Evolutionary conservation across 805 yeast genomes (phyloP), one percentile per base, ranked within the genome.

Genomic region (Starmerella bombi): DNA sequence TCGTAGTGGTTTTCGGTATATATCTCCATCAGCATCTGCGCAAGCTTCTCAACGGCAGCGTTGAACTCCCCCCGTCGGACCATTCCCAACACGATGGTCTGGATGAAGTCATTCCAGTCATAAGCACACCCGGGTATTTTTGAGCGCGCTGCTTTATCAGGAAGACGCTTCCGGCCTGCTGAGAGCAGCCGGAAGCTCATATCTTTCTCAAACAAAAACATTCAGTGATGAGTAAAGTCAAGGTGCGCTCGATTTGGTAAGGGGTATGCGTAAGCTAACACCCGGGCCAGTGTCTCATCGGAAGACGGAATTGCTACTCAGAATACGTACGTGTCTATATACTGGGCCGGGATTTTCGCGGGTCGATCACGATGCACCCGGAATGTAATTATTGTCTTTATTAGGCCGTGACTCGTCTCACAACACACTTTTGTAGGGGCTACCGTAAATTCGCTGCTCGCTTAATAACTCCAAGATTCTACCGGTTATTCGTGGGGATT

Each of bases 1-100:
- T 37, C 37, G 28, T 17, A 30, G 16, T 17, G 8, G 27, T 29
- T 14, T 10, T 32, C 37, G 3, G 30, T 22, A 10, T 16, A 32
- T 10, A 40, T 15, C 3, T 15, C 32, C 25, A 20, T 14, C 28
- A 43, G 17, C 5, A 41, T 20, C 5, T 32, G 37, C 10, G 39
- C 38, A 7, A 43, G 31, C 10, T 36, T 16, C 25, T 16, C 6
- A 5, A 43, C 41, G 12, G 46, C 46, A 14, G 9, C 19, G 31
- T 41, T 37, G 20, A 43, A 43, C 31, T 43, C 46, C 3, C 46
- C 46, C 5, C 46, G 29, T 9, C 25, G 16, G n/a, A 41, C 46
- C 46, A 41, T 43, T 14, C 38, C 46, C 15, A 28, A 3, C 12
- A 25, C 36, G 17, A 40, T 19, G 14, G 19, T 7, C 32, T 25